These are phyloP conservation scores for Emmonsiellopsis sp. DNA, from an alignment of 2,329 filamentous ascomycete genomes.

Conservation along the genomic window DNA sequence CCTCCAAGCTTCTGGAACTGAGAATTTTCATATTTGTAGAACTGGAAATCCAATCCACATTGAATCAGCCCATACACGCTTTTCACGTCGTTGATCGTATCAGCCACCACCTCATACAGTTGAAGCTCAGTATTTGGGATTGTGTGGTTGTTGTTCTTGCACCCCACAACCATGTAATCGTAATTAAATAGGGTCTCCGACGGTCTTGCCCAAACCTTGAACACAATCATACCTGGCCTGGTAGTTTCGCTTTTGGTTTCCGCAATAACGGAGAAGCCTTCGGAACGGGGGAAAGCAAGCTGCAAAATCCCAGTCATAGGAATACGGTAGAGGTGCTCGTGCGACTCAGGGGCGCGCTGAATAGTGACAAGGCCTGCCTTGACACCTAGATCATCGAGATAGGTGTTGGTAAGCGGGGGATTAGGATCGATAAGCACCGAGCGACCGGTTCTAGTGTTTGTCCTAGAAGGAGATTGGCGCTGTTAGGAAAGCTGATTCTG, in stretches of 20 bases:
- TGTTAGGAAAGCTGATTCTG: neutral
- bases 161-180: conserved; percentile 9
- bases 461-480: neutral
- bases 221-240: conserved; percentile 1
- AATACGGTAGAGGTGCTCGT: conserved; percentile 10
- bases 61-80: conserved; percentile 10
- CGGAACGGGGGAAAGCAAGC: conserved; percentile 7
- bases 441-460: conserved; percentile 10
- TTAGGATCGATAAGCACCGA: conserved; percentile 7
- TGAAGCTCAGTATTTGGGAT: conserved; percentile 6
- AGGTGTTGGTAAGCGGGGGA: conserved; percentile 10
- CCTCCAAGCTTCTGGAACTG: conserved; percentile 6
- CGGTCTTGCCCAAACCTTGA: conserved; percentile 1
- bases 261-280: conserved; percentile 8
- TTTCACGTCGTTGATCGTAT: conserved; percentile 7
- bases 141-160: conserved; percentile 6
- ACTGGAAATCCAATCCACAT: conserved; percentile 9
- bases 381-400: conserved; percentile 8
- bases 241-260: conserved; percentile 1
- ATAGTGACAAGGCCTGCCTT: conserved; percentile 6
- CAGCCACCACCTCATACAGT: conserved; percentile 1
- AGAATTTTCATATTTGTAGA: conserved; percentile 10
- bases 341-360: conserved; percentile 8
- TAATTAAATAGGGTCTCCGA: conserved; percentile 3
- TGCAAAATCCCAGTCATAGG: conserved; percentile 7